Evolutionary conservation across 176 grass and related monocot genomes (phyloP).

Genomic region (Elaeis guineensis): DNA sequence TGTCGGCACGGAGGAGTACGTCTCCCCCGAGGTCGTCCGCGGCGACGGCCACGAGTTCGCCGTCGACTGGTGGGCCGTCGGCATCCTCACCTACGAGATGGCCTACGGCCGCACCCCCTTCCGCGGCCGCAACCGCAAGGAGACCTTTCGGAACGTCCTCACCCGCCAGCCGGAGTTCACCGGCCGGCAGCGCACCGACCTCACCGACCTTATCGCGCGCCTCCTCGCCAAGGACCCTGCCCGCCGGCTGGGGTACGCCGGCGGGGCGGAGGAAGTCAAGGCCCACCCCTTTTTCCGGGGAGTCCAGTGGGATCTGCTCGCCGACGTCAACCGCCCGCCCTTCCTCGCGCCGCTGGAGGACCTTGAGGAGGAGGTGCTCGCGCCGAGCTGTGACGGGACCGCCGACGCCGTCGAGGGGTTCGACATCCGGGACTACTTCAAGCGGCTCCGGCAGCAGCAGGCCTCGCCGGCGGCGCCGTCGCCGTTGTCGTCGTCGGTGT

Average conservation of each 20-base stretch:
- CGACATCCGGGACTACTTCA: conserved; percentile 64
- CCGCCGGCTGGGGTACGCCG: conserved; percentile 40
- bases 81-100: conserved; percentile 86
- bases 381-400: not conserved
- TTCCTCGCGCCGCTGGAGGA: conserved; percentile 53
- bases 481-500: conserved; percentile 1
- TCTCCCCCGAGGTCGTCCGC: conserved; percentile 82
- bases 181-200: conserved; percentile 47
- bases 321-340: conserved; percentile 56
- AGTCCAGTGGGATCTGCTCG: conserved; percentile 66
- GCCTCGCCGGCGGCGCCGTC: not conserved
- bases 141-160: conserved; percentile 92
- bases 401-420: conserved; percentile 25
- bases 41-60: conserved; percentile 88
- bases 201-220: conserved; percentile 63
- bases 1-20: conserved; percentile 94
- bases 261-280: conserved; percentile 56
- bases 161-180: conserved; percentile 49
- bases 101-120: conserved; percentile 69
- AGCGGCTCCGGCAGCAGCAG: conserved; percentile 22
- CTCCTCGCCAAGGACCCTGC: conserved; percentile 52
- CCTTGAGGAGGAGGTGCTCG: conserved; percentile 21
- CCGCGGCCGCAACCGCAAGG: conserved; percentile 74
- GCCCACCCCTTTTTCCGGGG: conserved; percentile 80
- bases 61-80: conserved; percentile 92